phyloP scores from a whole-genome alignment of 768 basidiomycete genomes.

The Termitomyces sp. region DNA sequence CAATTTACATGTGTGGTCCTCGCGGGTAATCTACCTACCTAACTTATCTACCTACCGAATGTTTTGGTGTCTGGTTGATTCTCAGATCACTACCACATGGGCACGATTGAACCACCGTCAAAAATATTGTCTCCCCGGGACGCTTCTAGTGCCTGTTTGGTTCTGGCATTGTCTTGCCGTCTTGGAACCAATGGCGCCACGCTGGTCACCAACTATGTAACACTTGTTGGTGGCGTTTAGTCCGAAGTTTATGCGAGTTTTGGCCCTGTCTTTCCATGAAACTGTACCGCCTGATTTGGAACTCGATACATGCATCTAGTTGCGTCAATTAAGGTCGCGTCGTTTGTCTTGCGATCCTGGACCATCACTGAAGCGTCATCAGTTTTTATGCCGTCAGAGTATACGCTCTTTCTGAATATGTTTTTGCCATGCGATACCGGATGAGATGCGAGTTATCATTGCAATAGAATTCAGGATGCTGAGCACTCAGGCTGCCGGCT shows the following conservation, averaged over 20 bases:
- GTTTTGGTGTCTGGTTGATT: not conserved
- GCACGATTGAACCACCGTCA: not conserved
- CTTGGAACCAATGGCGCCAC: not conserved
- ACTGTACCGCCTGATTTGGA: not conserved
- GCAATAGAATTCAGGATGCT: too few relatives aligned
- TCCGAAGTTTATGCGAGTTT: not conserved
- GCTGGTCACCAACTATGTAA: not conserved
- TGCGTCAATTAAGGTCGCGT: not conserved
- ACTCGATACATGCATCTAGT: not conserved
- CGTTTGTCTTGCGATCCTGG: not conserved
- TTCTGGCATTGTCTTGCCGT: not conserved
- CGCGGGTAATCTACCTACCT: not conserved
- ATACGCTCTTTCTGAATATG: not conserved
- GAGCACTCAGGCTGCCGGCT: too few relatives aligned
- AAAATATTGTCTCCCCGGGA: not conserved
- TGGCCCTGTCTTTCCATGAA: not conserved
- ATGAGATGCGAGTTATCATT: too few relatives aligned
- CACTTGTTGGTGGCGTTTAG: not conserved
- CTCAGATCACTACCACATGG: not conserved
- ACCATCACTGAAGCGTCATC: too few relatives aligned
- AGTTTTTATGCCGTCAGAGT: too few relatives aligned
- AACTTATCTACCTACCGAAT: not conserved
- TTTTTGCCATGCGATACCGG: not conserved
- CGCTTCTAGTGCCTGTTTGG: not conserved
- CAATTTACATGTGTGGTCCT: not conserved